phyloP scores from a whole-genome alignment of 2,329 filamentous ascomycete genomes.

The Rhytidhysteron rufulum region DNA sequence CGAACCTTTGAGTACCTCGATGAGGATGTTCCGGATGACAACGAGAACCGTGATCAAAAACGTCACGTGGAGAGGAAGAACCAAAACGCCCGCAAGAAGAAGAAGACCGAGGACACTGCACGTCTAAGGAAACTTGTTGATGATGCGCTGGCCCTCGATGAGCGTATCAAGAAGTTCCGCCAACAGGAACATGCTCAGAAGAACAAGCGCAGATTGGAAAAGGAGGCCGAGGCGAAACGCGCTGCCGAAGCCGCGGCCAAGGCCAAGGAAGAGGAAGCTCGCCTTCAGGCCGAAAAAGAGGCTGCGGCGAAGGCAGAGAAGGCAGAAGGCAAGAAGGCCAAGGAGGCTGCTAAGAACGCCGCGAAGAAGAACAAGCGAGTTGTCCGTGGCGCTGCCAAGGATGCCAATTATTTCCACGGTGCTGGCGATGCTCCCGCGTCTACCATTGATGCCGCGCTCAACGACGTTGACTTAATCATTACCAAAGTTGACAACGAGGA shows the following conservation, averaged over 20 bases:
- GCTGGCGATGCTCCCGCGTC: constrained; percentile 65
- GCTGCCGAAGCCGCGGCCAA: constrained; percentile 79
- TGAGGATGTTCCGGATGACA: constrained; percentile 97
- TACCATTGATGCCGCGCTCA: constrained; percentile 77
- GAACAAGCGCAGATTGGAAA: constrained; percentile 90
- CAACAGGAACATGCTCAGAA: constrained; percentile 88
- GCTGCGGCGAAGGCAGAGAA: constrained; percentile 79
- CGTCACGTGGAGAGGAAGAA: constrained; percentile 98
- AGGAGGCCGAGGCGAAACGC: constrained; percentile 87
- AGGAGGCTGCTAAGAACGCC: constrained; percentile 97
- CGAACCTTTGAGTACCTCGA: constrained; percentile 96
- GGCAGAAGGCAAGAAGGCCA: constrained; percentile 87
- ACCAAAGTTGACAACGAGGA: constrained; percentile 87
- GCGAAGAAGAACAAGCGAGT: constrained; percentile 99
- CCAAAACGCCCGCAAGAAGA: constrained; percentile 95
- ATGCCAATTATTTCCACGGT: constrained; percentile 89
- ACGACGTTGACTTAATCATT: constrained; percentile 83
- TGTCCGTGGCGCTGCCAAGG: constrained; percentile 88
- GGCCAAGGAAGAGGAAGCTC: constrained; percentile 79
- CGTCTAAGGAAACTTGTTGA: constrained; percentile 89
- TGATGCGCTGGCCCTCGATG: constrained; percentile 76
- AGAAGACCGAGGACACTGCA: constrained; percentile 95
- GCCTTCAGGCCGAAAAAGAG: constrained; percentile 77
- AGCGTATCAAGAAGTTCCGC: constrained; percentile 96
- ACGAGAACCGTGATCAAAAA: constrained; percentile 98